Conservation (phyloP, 352 stramenopile genomes). For the Thraustochytrium sp. region DNA sequence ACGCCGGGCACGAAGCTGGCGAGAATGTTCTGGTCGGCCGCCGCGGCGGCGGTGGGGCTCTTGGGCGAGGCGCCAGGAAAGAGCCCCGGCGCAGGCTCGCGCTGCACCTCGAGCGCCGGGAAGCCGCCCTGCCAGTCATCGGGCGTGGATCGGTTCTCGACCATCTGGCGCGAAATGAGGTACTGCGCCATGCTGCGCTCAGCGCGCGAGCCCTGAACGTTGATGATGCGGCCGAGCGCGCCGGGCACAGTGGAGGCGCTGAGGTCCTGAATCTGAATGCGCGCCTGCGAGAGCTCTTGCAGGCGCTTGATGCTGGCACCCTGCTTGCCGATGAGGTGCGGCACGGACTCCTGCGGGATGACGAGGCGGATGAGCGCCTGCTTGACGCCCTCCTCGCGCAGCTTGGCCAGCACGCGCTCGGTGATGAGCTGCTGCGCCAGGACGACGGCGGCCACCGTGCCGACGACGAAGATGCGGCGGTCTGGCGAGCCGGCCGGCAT, state of each 20-base stretch:
- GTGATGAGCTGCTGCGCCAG: conserved; percentile 20
- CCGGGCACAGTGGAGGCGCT: not conserved
- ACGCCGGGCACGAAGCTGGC: not conserved
- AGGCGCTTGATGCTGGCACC: conserved; percentile 31
- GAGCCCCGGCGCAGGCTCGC: no score
- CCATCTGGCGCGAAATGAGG: conserved; percentile 12
- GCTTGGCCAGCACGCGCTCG: conserved; percentile 18
- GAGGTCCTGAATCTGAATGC: conserved; percentile 22
- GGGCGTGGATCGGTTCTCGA: conserved; percentile 11
- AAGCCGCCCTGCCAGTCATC: conserved; percentile 29
- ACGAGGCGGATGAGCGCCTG: conserved; percentile 40
- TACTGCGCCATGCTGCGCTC: conserved; percentile 22
- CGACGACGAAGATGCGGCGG: conserved; percentile 12
- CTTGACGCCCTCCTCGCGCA: conserved; percentile 31
- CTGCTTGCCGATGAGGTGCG: conserved; percentile 30
- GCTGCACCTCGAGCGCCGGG: not conserved
- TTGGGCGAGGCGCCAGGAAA: no score
- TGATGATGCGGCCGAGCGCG: not conserved
- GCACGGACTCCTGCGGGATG: conserved; percentile 32
- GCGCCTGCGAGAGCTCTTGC: conserved; percentile 23
- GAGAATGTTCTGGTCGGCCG: not conserved
- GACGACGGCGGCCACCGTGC: conserved; percentile 13
- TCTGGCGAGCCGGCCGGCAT: conserved; percentile 24
- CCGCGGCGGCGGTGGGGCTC: not conserved
- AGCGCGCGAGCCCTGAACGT: conserved; percentile 22